These are phyloP conservation scores for Aspergillus steynii DNA, from an alignment of 495 filamentous ascomycete species.

Conservation along the genomic window DNA sequence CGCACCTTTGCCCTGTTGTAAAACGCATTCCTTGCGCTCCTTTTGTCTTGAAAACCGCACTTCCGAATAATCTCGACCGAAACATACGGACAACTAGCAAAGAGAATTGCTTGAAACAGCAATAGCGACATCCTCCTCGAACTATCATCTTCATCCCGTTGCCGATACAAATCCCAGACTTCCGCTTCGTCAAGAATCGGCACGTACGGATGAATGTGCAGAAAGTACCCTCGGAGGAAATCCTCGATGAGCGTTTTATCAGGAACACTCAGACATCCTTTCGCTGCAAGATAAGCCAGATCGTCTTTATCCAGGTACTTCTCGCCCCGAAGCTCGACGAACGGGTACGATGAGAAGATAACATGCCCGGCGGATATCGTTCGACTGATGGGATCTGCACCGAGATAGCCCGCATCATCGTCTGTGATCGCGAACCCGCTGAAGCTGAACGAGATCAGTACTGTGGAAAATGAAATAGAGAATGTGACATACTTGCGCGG, in stretches of 20 bases:
- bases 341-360: conserved; percentile 33
- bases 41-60: conserved; percentile 44
- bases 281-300: conserved; percentile 40
- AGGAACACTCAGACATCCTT: conserved; percentile 46
- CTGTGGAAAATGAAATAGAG: background rate
- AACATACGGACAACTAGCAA: conserved; percentile 48
- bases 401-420: background rate
- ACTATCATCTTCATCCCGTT: background rate
- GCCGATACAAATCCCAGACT: conserved; percentile 46
- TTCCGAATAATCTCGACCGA: conserved; percentile 38
- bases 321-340: conserved; percentile 37
- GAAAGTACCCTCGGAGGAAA: conserved; percentile 49
- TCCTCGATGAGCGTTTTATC: conserved; percentile 37
- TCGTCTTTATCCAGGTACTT: conserved; percentile 42
- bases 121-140: conserved; percentile 42
- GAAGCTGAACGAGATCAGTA: background rate
- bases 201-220: conserved; percentile 46
- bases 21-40: conserved; percentile 42
- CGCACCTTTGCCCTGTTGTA: conserved; percentile 44
- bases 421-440: background rate
- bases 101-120: conserved; percentile 50
- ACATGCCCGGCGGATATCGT: conserved; percentile 13
- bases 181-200: conserved; percentile 49
- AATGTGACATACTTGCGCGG: conserved; percentile 30
- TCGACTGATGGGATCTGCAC: background rate